Base-by-base conservation (phyloP, 331 rosid species). In the Phaseolus coccineus region DNA sequence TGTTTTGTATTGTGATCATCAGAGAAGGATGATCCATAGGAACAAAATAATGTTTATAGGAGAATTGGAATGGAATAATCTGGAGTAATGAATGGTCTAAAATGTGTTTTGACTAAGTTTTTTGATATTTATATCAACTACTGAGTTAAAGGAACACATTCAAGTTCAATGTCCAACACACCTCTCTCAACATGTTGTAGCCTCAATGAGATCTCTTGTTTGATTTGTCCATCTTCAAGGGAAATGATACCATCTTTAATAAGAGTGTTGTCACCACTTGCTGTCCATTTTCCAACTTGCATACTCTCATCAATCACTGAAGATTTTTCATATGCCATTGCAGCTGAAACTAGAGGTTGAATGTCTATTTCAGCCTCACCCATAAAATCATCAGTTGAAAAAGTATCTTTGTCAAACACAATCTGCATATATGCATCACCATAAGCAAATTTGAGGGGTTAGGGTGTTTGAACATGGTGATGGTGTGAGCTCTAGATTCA, bases 301-400 rank as follows among this genome's bases (percentile, higher is more conserved):
- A 78, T 79, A 0, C 91, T 64, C 66, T 89, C 89, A 30, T 63
- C 56, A 57, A 19, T 19, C 22, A 47, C 52, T 3, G 83, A 12
- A 24, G 91, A 88, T 77, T 81, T 90, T 84, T 96, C 99, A 15
- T 67, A 78, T 50, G 96, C 96, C 79, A 77, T 85, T 8, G 99
- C 99, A 0, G 97, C 96, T 12, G 85, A n/a, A 4, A 96, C 86
- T 56, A 96, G 80, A 33, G 99, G 98, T 65, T 91, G 89, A 81
- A 96, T 96, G 83, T 96, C 96, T 40, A 96, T 96, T 77, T 96
- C 99, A 31, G 93, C 97, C 85, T 93, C 98, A 2, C 99, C 99
- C 99, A 96, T 96, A 78, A 89, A 96, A 80, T 96, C 99, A 61
- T 96, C 99, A 6, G 91, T 86, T 35, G 85, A 67, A 86, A 96